Evolutionary conservation across 2,329 filamentous ascomycete species (phyloP).

Genomic region (Pseudodiploospora longispora): DNA sequence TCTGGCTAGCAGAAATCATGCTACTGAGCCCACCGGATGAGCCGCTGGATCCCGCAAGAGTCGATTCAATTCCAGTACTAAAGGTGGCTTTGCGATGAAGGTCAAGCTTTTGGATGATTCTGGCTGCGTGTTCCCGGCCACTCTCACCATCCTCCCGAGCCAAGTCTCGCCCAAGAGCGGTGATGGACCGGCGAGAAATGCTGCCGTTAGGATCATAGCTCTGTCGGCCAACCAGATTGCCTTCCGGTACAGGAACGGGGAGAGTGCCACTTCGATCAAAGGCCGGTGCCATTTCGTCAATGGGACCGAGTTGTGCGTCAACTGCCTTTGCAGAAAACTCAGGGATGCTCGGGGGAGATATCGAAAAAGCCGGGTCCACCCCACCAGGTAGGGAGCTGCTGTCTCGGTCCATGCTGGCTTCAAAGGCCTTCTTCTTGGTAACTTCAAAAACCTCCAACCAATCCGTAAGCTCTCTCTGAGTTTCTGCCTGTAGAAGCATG

Average conservation of each 20-base stretch:
- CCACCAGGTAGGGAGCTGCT: slow-evolving; percentile 38
- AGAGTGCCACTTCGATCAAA: slow-evolving; percentile 58
- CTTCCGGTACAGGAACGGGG: slow-evolving; percentile 53
- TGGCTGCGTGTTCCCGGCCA: slow-evolving; percentile 70
- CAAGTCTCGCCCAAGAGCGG: slow-evolving; percentile 38
- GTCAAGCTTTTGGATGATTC: slow-evolving; percentile 90
- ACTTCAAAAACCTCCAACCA: slow-evolving; percentile 93
- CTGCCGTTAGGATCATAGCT: slow-evolving; percentile 62
- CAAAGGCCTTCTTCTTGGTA: slow-evolving; percentile 85
- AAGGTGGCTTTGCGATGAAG: slow-evolving; percentile 72
- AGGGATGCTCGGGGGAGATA: slow-evolving; percentile 77
- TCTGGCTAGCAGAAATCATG: slow-evolving; percentile 78
- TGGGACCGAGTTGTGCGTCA: slow-evolving; percentile 54
- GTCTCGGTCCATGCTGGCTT: slow-evolving; percentile 54
- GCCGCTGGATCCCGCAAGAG: slow-evolving; percentile 30
- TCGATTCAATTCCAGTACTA: slow-evolving; percentile 33
- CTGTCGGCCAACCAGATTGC: slow-evolving; percentile 44
- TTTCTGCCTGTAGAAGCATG: slow-evolving; percentile 85
- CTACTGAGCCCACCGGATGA: slow-evolving; percentile 65
- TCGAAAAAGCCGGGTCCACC: slow-evolving; percentile 75
- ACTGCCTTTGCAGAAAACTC: slow-evolving; percentile 80
- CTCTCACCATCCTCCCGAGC: slow-evolving; percentile 64
- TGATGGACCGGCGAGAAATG: slow-evolving; percentile 47
- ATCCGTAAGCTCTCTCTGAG: slow-evolving; percentile 81
- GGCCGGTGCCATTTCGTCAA: slow-evolving; percentile 43